phyloP scores from a whole-genome alignment of 164 flowering plant genomes.

The Cinnamomum micranthum region DNA sequence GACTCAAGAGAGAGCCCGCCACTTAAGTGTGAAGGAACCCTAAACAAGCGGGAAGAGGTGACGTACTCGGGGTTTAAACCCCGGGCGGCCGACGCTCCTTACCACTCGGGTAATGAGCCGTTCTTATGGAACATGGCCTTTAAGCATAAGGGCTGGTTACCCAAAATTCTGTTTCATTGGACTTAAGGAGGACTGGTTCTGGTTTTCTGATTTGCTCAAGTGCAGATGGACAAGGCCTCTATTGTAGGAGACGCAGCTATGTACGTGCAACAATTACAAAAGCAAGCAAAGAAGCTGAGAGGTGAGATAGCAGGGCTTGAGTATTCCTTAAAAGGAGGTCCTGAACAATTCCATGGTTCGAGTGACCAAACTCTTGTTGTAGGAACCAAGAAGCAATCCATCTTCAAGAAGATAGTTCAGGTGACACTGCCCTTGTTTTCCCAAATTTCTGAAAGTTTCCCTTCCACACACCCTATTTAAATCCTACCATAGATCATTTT shows the following conservation, averaged over 20 bases:
- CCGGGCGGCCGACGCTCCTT: too few relatives aligned
- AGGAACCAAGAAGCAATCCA: slow-evolving; percentile 5
- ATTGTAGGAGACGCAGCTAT: slow-evolving; percentile 79
- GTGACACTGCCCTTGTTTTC: slow-evolving; percentile 17
- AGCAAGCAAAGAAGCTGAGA: slow-evolving; percentile 56
- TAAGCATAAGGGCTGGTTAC: too few relatives aligned
- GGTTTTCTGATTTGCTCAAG: not conserved
- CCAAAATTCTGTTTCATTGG: not conserved
- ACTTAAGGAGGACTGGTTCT: not conserved
- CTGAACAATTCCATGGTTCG: slow-evolving; percentile 16
- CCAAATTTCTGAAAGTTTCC: too few relatives aligned
- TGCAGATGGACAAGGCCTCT: slow-evolving; percentile 96
- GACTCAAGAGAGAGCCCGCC: too few relatives aligned
- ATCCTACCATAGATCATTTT: too few relatives aligned
- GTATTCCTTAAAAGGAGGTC: slow-evolving; percentile 26
- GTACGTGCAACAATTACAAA: slow-evolving; percentile 67
- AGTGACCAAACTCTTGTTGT: slow-evolving; percentile 14
- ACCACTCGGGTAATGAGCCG: too few relatives aligned
- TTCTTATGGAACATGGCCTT: too few relatives aligned
- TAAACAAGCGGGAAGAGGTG: too few relatives aligned
- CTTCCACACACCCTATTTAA: too few relatives aligned
- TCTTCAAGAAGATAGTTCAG: slow-evolving; percentile 43
- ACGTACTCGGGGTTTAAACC: too few relatives aligned
- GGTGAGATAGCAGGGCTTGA: slow-evolving; percentile 66
- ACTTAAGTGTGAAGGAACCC: too few relatives aligned